Conservation (phyloP, 2,329 filamentous ascomycete genomes). For the Botrytis aclada region DNA sequence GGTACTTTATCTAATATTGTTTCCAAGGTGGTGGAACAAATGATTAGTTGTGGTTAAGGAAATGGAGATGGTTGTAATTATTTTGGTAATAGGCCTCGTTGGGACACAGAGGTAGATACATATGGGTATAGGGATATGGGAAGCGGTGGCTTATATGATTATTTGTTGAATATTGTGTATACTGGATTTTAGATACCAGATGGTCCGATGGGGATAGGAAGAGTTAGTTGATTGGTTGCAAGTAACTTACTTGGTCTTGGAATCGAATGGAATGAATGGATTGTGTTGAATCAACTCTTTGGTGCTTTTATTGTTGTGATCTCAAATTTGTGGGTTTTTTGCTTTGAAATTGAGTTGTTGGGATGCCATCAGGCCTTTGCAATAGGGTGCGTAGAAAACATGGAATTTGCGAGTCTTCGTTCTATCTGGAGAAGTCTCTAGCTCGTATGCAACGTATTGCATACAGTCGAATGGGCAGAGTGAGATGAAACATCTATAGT, state of each 20-base stretch:
- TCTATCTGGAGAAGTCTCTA: neutral
- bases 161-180: slow-evolving; percentile 3
- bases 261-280: neutral
- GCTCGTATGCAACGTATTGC: neutral
- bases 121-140: neutral
- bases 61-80: slow-evolving; percentile 7
- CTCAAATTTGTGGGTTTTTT: neutral
- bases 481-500: neutral
- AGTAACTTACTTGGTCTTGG: neutral
- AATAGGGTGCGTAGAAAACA: neutral
- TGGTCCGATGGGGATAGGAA: too few relatives aligned
- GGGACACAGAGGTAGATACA: neutral
- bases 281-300: neutral
- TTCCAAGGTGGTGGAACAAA: neutral
- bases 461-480: neutral
- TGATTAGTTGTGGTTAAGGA: neutral
- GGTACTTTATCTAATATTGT: neutral
- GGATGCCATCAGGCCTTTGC: neutral
- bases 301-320: neutral
- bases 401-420: neutral
- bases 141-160: slow-evolving; percentile 6
- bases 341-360: neutral
- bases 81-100: neutral
- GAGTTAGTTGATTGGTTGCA: neutral
- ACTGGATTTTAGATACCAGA: slow-evolving; percentile 12